phyloP scores from a whole-genome alignment of 2,329 filamentous ascomycete species.

The Xylariaceae sp. region DNA sequence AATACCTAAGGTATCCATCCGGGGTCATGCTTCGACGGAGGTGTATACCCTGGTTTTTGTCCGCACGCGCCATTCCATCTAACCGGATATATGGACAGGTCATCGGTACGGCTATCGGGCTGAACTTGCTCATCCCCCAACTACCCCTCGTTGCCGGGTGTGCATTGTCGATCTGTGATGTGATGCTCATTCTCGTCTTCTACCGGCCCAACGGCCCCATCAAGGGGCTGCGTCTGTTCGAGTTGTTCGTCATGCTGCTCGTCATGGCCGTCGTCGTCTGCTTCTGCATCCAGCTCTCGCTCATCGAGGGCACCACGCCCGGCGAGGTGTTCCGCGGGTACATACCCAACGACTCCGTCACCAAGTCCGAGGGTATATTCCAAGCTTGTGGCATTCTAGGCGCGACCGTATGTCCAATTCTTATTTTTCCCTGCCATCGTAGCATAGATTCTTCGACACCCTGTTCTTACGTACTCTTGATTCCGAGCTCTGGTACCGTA shows the following conservation, averaged over 20 bases:
- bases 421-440: neutral
- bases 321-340: conserved; percentile 68
- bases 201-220: conserved; percentile 64
- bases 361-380: conserved; percentile 63
- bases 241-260: conserved; percentile 63
- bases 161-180: conserved; percentile 68
- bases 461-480: no score
- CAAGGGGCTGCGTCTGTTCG: conserved; percentile 63
- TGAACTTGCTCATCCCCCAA: conserved; percentile 66
- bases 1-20: no score
- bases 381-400: conserved; percentile 77
- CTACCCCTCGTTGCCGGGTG: conserved; percentile 70
- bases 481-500: no score
- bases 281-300: conserved; percentile 69
- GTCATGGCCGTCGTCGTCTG: conserved; percentile 71
- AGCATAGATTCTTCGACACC: neutral
- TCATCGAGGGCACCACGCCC: conserved; percentile 58
- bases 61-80: no score
- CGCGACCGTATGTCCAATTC: conserved; percentile 56
- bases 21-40: no score
- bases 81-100: conserved; percentile 47
- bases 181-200: conserved; percentile 68
- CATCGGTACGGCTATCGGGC: conserved; percentile 70
- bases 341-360: conserved; percentile 61
- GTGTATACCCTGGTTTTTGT: neutral